Conservation (phyloP, 2,329 filamentous ascomycete species). For the Tolypocladium nubicola region DNA sequence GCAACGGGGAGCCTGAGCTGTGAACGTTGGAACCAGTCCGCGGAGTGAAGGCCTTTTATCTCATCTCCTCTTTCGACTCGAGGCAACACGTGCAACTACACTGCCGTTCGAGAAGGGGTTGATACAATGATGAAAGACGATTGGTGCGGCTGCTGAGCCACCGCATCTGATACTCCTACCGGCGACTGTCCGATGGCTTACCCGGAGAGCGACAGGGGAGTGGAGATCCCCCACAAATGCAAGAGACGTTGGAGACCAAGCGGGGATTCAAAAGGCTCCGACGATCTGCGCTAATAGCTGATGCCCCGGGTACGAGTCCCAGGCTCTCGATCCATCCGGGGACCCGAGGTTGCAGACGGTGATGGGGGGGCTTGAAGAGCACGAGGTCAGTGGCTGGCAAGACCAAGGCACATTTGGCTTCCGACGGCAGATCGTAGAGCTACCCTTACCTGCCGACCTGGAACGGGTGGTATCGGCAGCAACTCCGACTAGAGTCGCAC, state of each 20-base stretch:
- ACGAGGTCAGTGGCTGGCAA: neutral
- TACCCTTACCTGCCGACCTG: neutral
- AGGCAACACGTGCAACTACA: neutral
- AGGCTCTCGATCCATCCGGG: too few relatives aligned
- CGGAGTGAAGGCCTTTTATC: neutral
- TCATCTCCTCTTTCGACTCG: too few relatives aligned
- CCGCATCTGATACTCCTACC: neutral
- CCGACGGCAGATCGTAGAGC: neutral
- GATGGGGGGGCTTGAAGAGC: neutral
- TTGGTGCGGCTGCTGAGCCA: neutral
- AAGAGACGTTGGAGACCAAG: neutral
- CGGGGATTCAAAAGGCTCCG: neutral
- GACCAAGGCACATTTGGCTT: neutral
- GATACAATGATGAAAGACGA: too few relatives aligned
- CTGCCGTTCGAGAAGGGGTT: neutral
- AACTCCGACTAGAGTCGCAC: neutral
- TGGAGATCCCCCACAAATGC: neutral
- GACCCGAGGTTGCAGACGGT: neutral
- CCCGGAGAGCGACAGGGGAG: neutral
- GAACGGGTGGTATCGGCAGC: neutral
- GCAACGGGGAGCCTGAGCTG: neutral
- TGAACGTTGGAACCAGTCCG: neutral
- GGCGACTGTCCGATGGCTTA: neutral
- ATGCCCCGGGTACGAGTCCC: neutral
- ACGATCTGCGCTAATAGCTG: neutral